These are phyloP conservation scores for Colletotrichum theobromicola DNA, from an alignment of 2,329 filamentous ascomycete species.

Conservation along the genomic window DNA sequence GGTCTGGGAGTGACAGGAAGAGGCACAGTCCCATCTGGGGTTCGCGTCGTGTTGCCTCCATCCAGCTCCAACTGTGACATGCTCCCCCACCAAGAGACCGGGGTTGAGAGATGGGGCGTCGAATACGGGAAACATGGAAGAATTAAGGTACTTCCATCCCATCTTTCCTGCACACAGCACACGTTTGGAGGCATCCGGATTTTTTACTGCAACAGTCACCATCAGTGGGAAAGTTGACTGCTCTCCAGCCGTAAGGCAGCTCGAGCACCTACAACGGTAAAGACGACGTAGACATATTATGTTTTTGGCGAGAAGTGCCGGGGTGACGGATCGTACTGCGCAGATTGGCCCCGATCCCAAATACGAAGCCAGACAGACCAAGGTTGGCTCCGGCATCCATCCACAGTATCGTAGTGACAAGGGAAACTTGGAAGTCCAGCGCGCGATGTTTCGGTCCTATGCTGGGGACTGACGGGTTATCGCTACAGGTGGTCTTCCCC, in stretches of 20 bases:
- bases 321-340: neutral
- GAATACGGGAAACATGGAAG: conserved; percentile 19
- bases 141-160: conserved; percentile 16
- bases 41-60: conserved; percentile 12
- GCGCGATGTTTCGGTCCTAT: neutral
- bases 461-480: neutral
- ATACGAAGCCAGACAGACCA: neutral
- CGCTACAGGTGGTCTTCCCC: neutral
- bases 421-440: neutral
- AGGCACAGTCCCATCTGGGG: conserved; percentile 6
- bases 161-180: neutral
- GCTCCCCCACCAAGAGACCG: conserved; percentile 5
- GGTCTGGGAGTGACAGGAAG: conserved; percentile 1
- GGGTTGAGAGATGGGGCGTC: neutral
- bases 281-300: neutral
- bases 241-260: neutral
- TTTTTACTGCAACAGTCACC: neutral
- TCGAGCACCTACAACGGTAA: neutral
- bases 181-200: neutral
- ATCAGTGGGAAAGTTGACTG: neutral
- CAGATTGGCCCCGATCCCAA: neutral
- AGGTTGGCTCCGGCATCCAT: neutral
- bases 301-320: neutral
- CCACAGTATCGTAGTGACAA: neutral
- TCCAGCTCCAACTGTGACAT: conserved; percentile 10